Evolutionary conservation across 2,329 filamentous ascomycete genomes (phyloP), one percentile per base, ranked within the genome.

Genomic region (Diplodia mutila): DNA sequence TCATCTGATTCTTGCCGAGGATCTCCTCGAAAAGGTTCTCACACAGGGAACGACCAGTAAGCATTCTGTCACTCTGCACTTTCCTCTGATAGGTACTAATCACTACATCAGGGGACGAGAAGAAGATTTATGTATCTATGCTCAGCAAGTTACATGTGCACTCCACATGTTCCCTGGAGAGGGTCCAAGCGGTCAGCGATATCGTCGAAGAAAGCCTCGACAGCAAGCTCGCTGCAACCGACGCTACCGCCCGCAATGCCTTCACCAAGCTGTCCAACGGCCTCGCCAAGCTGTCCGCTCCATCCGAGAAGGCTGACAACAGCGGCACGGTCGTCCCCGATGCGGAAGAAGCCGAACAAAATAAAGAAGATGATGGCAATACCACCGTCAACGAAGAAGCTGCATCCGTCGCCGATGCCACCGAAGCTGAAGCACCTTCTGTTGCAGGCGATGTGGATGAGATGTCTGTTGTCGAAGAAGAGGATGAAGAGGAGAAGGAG

Each of bases 141-240:
- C 85, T 98, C 1, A 89, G 89, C 71, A 98, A 97, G 79, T 83
- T 97, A 1, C 89, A 94, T 75, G 85, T 98, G 57, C 89, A 90
- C 1, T 86, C 92, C 0, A 83, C 90, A 1, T 89, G 88, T 0
- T 69, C 72, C 27, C 70, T 72, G 9, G 73, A 79, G 63, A 73
- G 71, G 32, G 71, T 79, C 2, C 75, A 76, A 65, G 76, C 76
- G 0, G 72, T 84, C 4, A 81, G 83, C 55, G 80, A 80, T 4
- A 81, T 87, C 14, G 76, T 83, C 21, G 75, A 73, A 6, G 82
- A 84, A 73, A 80, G 81, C 11, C 78, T 83, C n/a, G 80, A 85
- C 53, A 80, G 79, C 25, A 80, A 83, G 55, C 77, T 84, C 2
- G 84, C 84, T 1, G 77, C 81, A 2, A 78, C 81, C 2, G 85